Conservation (phyloP, 495 filamentous ascomycete species). For the Penicillium flavigenum region DNA sequence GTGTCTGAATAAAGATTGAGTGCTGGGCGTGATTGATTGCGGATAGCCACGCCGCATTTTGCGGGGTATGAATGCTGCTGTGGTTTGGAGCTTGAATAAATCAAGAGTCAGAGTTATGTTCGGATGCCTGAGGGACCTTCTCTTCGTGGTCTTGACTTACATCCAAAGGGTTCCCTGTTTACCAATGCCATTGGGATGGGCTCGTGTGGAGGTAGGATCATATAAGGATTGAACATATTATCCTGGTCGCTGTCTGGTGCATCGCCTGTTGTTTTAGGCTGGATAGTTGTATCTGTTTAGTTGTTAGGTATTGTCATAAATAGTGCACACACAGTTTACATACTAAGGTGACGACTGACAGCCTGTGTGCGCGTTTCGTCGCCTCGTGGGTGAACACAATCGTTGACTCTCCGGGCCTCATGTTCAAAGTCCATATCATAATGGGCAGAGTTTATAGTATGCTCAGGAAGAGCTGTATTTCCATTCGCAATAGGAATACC, state of each 20-base stretch:
- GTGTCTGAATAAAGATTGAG: slow-evolving; percentile 70
- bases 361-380: slow-evolving; percentile 55
- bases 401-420: slow-evolving; percentile 61
- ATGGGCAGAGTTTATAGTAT: slow-evolving; percentile 56
- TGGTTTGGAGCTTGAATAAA: slow-evolving; percentile 52
- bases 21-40: slow-evolving; percentile 60
- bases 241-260: slow-evolving; percentile 52
- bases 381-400: slow-evolving; percentile 44
- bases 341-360: slow-evolving; percentile 62
- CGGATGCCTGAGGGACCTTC: background rate
- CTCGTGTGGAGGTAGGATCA: slow-evolving; percentile 50
- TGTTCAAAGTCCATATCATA: slow-evolving; percentile 59
- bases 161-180: slow-evolving; percentile 63
- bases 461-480: slow-evolving; percentile 48
- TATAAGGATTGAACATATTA: slow-evolving; percentile 62
- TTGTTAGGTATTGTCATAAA: slow-evolving; percentile 7
- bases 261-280: slow-evolving; percentile 49
- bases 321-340: background rate
- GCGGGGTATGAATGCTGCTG: slow-evolving; percentile 58
- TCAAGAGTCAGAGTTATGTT: background rate
- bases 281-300: slow-evolving; percentile 52
- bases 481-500: slow-evolving; percentile 19
- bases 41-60: slow-evolving; percentile 71
- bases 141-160: slow-evolving; percentile 21
- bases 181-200: slow-evolving; percentile 72